Base-by-base conservation (phyloP, 176 grass and related monocot genomes). In the Metroxylon sagu region DNA sequence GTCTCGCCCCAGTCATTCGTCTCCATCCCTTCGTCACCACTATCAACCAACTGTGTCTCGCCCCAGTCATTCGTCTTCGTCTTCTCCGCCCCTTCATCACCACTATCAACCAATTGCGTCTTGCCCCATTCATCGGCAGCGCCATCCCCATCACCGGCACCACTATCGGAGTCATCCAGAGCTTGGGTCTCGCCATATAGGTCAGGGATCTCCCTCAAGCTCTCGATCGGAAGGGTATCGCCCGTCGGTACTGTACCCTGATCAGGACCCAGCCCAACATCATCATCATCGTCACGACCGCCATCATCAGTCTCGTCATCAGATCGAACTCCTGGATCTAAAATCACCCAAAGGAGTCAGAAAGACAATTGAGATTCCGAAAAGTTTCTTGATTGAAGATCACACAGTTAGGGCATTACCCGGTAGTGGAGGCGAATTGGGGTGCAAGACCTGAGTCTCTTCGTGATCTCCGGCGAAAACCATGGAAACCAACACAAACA, bases 1-100 rank as follows among this genome's bases (percentile, higher is more conserved):
- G 21, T 23, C 21, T 23, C 1, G 21, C 21, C 21, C 21, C 21
- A 23, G 1, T 54, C 50, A 0, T 59, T 85, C 25, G 61, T 57
- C 0, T 52, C 75, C 56, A 29, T 61, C 28, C 75, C 76, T 63
- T 85, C 76, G 19, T 76, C 67, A 4, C 67, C 52, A 39, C 76
- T 57, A 49, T 76, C 72, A 5, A 71, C 66, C 56, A 71, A 14
- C 39, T 85, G 82, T 61, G 82, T 85, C 76, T 62, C 58, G 18
- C 53, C 66, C 67, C 60, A 57, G 2, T 65, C 53, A 25, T 14
- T 43, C 10, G 35, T 43, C 2, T 29, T 16, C 15, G n/a, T 54
- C 25, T 14, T 14, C 19, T 73, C 70, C 49, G 50, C n/a, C 5
- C 17, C 29, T 62, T 73, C 70, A 8, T 52, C 59, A 18, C 19